These are phyloP conservation scores for Fusarium sp. DNA, from an alignment of 2,329 filamentous ascomycete genomes.

Conservation along the genomic window DNA sequence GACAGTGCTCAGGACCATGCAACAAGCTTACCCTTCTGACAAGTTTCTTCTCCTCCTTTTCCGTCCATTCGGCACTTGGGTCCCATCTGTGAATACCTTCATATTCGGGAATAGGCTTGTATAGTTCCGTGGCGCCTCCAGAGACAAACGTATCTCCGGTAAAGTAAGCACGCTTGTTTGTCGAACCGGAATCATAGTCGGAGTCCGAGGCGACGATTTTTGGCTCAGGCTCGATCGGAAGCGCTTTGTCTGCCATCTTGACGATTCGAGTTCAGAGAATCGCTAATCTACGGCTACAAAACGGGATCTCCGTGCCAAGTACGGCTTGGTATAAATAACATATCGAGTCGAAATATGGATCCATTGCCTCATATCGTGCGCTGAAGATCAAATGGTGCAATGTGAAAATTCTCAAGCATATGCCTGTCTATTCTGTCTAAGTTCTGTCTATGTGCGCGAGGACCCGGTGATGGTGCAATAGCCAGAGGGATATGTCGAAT, in stretches of 20 bases:
- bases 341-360: not conserved
- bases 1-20: not conserved
- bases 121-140: constrained; percentile 45
- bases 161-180: constrained; percentile 10
- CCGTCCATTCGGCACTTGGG: constrained; percentile 69
- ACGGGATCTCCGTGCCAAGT: not conserved
- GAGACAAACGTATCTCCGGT: constrained; percentile 5
- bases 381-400: constrained; percentile 15
- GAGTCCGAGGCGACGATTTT: not conserved
- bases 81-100: constrained; percentile 74
- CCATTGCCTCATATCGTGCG: not conserved
- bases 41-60: constrained; percentile 69
- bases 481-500: not conserved
- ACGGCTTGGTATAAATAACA: not conserved
- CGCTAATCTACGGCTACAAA: not conserved
- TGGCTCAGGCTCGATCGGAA: not conserved
- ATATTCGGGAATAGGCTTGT: constrained; percentile 68
- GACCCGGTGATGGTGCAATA: constrained; percentile 8
- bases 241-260: not conserved
- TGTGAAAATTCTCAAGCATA: not conserved
- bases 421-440: not conserved
- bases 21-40: constrained; percentile 62
- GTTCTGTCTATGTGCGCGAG: not conserved
- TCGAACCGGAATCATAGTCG: constrained; percentile 1
- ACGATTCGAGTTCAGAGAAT: not conserved